Conservation (phyloP, 345 rosid species). For the Euphorbia lathyris region DNA sequence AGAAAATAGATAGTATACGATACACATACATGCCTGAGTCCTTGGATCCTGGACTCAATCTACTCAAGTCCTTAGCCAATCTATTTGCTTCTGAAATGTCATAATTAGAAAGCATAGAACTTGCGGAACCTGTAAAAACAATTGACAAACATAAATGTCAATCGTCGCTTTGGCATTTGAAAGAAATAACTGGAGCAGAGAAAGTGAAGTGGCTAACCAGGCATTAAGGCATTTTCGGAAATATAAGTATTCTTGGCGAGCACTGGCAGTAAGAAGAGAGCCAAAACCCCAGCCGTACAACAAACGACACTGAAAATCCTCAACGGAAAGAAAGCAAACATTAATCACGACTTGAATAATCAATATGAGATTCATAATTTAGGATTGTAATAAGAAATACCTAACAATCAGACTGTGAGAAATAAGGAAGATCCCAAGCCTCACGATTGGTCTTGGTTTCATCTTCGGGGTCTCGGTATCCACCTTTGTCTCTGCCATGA, state of each 20-base stretch:
- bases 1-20: neutral
- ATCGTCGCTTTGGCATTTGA: neutral
- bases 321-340: neutral
- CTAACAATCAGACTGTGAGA: slow-evolving; percentile 71
- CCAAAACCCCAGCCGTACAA: slow-evolving; percentile 68
- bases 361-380: neutral
- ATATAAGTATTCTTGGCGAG: slow-evolving; percentile 93
- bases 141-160: neutral
- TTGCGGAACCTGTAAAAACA: slow-evolving; percentile 64
- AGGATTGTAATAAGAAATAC: slow-evolving; percentile 25
- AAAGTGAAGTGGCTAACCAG: slow-evolving; percentile 47
- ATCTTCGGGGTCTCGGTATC: slow-evolving; percentile 24
- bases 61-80: slow-evolving; percentile 56
- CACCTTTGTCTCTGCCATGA: slow-evolving; percentile 3
- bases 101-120: slow-evolving; percentile 68
- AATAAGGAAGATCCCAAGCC: slow-evolving; percentile 70
- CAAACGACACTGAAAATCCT: slow-evolving; percentile 55
- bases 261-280: slow-evolving; percentile 68
- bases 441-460: slow-evolving; percentile 75
- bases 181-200: neutral
- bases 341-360: neutral
- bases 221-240: slow-evolving; percentile 98
- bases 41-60: slow-evolving; percentile 35
- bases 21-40: slow-evolving; percentile 59
- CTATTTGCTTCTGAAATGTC: slow-evolving; percentile 60